A percentile compares a stretch with the other conserved stretches of the same genome.
These are phyloP conservation scores for Saccharum spontaneum DNA, from an alignment of 176 grass and related monocot genomes.

Conservation along the genomic window DNA sequence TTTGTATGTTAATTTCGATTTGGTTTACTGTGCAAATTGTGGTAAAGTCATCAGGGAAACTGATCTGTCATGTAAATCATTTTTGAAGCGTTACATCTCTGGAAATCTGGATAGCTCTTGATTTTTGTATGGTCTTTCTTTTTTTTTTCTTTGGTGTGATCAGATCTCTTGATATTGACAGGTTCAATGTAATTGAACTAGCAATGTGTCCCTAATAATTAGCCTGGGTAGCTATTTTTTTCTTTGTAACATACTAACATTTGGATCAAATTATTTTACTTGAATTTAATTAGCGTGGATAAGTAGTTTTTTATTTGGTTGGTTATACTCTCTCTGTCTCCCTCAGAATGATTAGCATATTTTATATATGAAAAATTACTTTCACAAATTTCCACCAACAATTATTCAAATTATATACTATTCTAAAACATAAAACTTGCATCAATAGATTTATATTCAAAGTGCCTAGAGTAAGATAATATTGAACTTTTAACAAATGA, in stretches of 20 bases:
- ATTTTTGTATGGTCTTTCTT: neutral
- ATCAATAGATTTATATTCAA: neutral
- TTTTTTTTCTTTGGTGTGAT: neutral
- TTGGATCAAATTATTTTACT: neutral
- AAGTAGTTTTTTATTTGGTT: neutral
- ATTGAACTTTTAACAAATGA: no score
- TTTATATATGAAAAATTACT: neutral
- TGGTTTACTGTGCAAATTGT: conserved; percentile 20
- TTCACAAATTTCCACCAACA: neutral
- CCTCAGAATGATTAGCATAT: neutral
- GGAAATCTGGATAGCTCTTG: neutral
- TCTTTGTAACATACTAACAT: neutral
- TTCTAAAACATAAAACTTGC: neutral
- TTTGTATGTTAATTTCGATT: conserved; percentile 24
- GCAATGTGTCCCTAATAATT: neutral
- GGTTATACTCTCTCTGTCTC: neutral
- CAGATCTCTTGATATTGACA: neutral
- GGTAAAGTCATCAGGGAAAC: conserved; percentile 13
- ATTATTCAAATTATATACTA: neutral
- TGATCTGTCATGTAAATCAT: conserved; percentile 34
- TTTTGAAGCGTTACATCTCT: conserved; percentile 16
- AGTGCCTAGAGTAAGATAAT: neutral
- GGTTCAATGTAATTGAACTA: neutral
- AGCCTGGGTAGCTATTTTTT: neutral
- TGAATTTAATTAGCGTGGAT: neutral